Evolutionary conservation across 1,139 yeast species (phyloP).

Genomic region (Torulaspora pretoriensis): DNA sequence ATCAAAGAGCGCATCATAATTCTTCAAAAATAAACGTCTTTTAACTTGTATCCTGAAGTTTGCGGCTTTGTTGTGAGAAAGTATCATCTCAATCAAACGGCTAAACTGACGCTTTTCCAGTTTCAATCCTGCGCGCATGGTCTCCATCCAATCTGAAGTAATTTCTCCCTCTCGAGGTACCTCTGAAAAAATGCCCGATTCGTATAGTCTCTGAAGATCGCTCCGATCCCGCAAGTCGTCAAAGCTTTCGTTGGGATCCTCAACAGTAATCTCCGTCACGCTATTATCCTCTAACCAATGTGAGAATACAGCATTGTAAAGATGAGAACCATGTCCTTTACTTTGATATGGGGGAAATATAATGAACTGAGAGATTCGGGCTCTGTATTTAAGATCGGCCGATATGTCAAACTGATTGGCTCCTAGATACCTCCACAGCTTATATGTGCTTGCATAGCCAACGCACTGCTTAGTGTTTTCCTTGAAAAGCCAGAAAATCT

Average conservation of each 20-base stretch:
- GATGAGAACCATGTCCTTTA: constrained; percentile 60
- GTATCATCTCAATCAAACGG: constrained; percentile 71
- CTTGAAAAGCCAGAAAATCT: constrained; percentile 41
- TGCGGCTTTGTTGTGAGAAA: constrained; percentile 43
- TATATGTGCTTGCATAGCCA: constrained; percentile 81
- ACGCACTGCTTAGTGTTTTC: constrained; percentile 43
- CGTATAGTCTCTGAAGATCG: constrained; percentile 57
- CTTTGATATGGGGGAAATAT: constrained; percentile 78
- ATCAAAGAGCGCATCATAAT: constrained; percentile 68
- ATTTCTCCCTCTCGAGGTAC: constrained; percentile 25
- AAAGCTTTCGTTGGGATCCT: constrained; percentile 91
- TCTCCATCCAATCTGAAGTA: constrained; percentile 42
- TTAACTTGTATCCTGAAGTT: constrained; percentile 57
- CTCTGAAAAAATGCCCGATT: constrained; percentile 32
- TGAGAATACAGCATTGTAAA: constrained; percentile 55
- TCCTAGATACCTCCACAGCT: constrained; percentile 74
- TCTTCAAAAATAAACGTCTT: constrained; percentile 66
- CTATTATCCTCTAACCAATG: constrained; percentile 51
- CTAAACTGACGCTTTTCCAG: constrained; percentile 75
- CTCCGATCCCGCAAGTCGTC: constrained; percentile 85
- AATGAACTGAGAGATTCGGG: constrained; percentile 83
- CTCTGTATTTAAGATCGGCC: constrained; percentile 45
- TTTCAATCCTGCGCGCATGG: constrained; percentile 43
- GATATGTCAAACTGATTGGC: constrained; percentile 49
- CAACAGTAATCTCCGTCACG: constrained; percentile 79